Percentiles rank a stretch among this genome's conserved stretches.
These are phyloP conservation scores for Pseudogymnoascus sp. DNA, from an alignment of 2,329 filamentous ascomycete species.

Conservation along the genomic window DNA sequence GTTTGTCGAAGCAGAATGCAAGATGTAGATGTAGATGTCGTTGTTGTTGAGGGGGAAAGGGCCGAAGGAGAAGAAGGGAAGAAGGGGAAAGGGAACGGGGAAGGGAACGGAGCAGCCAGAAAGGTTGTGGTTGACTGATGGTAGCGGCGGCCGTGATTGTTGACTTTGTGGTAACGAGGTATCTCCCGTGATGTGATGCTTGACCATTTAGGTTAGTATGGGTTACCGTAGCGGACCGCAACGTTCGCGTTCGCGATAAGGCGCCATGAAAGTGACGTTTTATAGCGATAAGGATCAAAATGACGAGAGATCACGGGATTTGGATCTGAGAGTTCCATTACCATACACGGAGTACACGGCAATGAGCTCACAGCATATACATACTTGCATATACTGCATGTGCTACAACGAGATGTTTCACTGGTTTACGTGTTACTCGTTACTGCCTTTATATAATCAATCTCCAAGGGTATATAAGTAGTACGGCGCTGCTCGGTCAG, in stretches of 20 bases:
- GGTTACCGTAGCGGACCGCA: constrained; percentile 1
- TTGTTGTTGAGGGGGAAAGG: neutral
- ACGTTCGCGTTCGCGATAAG: constrained; percentile 10
- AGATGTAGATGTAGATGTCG: neutral
- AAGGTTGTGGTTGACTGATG: constrained; percentile 10
- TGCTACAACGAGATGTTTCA: neutral
- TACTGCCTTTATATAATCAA: neutral
- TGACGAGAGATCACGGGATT: neutral
- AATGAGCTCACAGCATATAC: neutral
- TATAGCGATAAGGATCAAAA: constrained; percentile 3
- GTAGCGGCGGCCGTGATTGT: neutral
- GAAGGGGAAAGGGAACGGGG: neutral
- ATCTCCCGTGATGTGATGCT: constrained; percentile 8
- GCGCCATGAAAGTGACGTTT: constrained; percentile 8
- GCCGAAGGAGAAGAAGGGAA: neutral
- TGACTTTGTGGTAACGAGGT: constrained; percentile 6
- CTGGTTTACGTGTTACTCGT: neutral
- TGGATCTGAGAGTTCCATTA: neutral
- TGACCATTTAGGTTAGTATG: neutral
- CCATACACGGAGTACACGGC: neutral
- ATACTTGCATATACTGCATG: neutral
- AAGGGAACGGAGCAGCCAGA: neutral
- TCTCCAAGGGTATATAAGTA: neutral
- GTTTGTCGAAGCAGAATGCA: neutral
- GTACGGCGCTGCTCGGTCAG: neutral